phyloP scores from a whole-genome alignment of 2,329 filamentous ascomycete species.

The Scedosporium aurantiacum region DNA sequence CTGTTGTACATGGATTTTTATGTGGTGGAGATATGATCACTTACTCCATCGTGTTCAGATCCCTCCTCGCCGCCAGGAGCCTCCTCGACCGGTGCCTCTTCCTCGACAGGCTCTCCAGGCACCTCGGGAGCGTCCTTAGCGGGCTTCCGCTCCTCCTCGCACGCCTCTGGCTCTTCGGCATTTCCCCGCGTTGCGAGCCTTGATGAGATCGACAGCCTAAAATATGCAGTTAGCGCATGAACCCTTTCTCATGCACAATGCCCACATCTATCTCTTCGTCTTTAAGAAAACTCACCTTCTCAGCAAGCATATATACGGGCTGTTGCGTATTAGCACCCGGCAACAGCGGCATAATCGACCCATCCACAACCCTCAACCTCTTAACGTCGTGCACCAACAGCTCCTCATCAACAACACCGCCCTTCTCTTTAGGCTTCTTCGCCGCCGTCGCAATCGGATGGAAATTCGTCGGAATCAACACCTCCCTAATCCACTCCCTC shows the following conservation, averaged over 20 bases:
- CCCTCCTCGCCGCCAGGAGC: background rate
- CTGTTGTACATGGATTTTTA: too few species aligned
- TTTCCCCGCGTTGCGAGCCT: conserved; percentile 1
- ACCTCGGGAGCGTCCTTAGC: background rate
- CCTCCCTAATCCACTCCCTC: conserved; percentile 7
- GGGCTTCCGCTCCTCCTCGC: background rate
- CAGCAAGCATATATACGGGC: conserved; percentile 10
- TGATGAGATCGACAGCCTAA: conserved; percentile 11
- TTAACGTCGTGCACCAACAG: conserved; percentile 10
- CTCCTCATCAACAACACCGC: conserved; percentile 12
- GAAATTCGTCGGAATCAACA: conserved; percentile 10
- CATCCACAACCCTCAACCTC: conserved; percentile 10
- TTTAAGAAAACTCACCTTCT: conserved; percentile 10
- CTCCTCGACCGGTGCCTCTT: background rate
- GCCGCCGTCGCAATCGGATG: conserved; percentile 9
- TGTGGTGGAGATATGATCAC: background rate
- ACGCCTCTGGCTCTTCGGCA: background rate
- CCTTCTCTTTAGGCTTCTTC: conserved; percentile 11
- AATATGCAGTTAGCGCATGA: background rate
- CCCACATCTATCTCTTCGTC: background rate
- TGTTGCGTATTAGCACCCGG: conserved; percentile 12
- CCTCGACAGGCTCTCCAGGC: background rate
- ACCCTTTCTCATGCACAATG: background rate
- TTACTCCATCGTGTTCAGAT: background rate
- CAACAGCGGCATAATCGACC: conserved; percentile 11